Conservation (phyloP, 2,329 filamentous ascomycete genomes). For the Hypoxylon sp. region DNA sequence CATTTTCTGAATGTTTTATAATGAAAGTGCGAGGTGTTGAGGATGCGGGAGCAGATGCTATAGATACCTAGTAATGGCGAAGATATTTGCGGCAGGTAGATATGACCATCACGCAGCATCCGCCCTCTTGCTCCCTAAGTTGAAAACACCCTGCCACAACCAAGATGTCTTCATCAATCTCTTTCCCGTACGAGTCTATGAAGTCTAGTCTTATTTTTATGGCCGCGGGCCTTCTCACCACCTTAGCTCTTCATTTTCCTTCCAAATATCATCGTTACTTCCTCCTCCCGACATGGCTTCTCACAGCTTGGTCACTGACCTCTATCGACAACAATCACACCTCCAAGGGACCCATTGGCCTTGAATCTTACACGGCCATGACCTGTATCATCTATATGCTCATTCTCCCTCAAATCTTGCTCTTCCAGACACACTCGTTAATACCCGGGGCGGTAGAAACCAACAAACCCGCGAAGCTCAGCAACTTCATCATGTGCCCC, state of each 20-base stretch:
- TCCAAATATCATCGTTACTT: constrained; percentile 11
- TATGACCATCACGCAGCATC: constrained; percentile 1
- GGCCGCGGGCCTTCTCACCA: constrained; percentile 6
- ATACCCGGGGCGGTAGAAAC: not conserved
- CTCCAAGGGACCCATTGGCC: constrained; percentile 3
- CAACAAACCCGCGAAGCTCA: not conserved
- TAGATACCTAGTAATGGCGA: not conserved
- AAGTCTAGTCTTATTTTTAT: constrained; percentile 20
- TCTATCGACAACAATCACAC: constrained; percentile 5
- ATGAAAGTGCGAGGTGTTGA: not conserved
- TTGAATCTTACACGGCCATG: constrained; percentile 18
- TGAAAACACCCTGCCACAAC: not conserved
- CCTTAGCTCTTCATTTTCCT: constrained; percentile 13
- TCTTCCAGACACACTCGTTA: constrained; percentile 11
- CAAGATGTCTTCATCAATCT: constrained; percentile 5
- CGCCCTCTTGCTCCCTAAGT: not conserved
- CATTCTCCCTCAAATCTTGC: constrained; percentile 16
- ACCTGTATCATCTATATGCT: constrained; percentile 22
- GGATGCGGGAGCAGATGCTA: not conserved
- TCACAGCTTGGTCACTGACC: constrained; percentile 13
- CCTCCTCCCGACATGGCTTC: constrained; percentile 14
- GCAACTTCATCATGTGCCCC: not conserved
- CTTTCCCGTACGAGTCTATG: constrained; percentile 8
- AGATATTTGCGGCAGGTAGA: not conserved
- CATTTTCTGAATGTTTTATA: not conserved